Conservation (phyloP, 2,329 filamentous ascomycete genomes). For the Madurella mycetomatis region DNA sequence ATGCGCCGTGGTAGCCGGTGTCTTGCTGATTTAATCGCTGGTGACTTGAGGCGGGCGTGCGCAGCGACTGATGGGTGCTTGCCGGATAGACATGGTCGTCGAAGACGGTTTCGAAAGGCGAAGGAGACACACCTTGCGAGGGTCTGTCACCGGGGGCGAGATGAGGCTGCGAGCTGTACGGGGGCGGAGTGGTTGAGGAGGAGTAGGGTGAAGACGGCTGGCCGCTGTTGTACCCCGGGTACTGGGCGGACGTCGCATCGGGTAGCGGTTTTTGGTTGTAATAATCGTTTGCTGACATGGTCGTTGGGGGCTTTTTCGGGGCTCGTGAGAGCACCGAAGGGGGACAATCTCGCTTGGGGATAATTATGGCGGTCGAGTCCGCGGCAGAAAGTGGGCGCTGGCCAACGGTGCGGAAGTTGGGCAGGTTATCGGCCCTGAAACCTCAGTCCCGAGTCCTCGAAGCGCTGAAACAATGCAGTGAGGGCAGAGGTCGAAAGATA, state of each 20-base stretch:
- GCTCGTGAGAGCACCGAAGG: constrained; percentile 8
- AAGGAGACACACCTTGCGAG: constrained; percentile 30
- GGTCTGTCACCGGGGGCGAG: constrained; percentile 30
- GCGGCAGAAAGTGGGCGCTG: background rate
- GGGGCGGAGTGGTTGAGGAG: constrained; percentile 24
- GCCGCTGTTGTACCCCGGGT: constrained; percentile 29
- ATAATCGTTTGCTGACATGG: constrained; percentile 58
- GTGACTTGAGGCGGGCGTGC: constrained; percentile 32
- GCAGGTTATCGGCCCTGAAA: too few species aligned
- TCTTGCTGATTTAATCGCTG: constrained; percentile 48
- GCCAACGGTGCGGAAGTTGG: too few species aligned
- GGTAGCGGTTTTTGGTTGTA: constrained; percentile 43
- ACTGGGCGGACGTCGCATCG: constrained; percentile 40
- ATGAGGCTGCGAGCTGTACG: constrained; percentile 34
- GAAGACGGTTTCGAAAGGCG: constrained; percentile 63
- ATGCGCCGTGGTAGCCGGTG: constrained; percentile 53
- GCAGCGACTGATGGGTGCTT: constrained; percentile 35
- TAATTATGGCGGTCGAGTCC: background rate
- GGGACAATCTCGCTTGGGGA: too few species aligned
- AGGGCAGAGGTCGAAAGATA: background rate
- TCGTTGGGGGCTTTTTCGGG: constrained; percentile 6
- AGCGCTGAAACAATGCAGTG: too few species aligned
- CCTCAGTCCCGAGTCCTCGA: too few species aligned
- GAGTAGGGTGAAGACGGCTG: constrained; percentile 12
- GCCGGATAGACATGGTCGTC: constrained; percentile 63